Evolutionary conservation across 2,329 filamentous ascomycete species (phyloP), one percentile per base, ranked within the genome.

Genomic region (Aspergillus pseudoglaucus): DNA sequence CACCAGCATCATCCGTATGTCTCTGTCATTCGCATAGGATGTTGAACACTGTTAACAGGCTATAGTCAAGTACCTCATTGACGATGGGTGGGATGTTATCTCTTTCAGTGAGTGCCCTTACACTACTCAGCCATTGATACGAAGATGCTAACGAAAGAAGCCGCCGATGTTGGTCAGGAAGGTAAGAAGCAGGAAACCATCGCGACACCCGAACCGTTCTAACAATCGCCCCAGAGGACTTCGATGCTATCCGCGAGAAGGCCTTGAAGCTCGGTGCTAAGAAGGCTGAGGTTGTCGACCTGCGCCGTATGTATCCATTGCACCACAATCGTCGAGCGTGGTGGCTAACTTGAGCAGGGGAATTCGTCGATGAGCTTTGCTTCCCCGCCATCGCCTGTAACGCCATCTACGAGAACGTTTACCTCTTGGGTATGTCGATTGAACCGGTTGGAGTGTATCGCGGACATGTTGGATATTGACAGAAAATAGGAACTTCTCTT

Each of bases 341-440:
- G 22, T 20, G 17, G 35, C 38, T 50, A 38, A 48, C 23, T 3
- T 10, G 25, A 38, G 17, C 37, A 47, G 22, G 77, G 58, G 84
- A 88, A 70, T 90, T 93, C 62, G 81, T 93, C 57, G 85, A 90
- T 59, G 80, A 91, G 74, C 77, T 93, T 40, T 85, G 84, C 75
- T 90, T 84, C 79, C 84, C 80, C 45, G 87, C 88, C 52, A 80
- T 93, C 54, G 53, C 52, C 54, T 82, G 63, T 63, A 67, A 84
- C 56, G 81, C 81, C 53, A 80, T 83, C 66, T 85, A 83, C 65
- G 82, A 89, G 74, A 83, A 83, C 63, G 73, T 77, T 54, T 82
- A 82, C 71, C 74, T 82, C 42, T 74, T 82, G 53, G 74, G 78
- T 70, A 65, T 53, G 62, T 54, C 47, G 25, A 30, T 12, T 30